Evolutionary conservation across 176 grass and related monocot species (phyloP).

Genomic region (Zea mays): DNA sequence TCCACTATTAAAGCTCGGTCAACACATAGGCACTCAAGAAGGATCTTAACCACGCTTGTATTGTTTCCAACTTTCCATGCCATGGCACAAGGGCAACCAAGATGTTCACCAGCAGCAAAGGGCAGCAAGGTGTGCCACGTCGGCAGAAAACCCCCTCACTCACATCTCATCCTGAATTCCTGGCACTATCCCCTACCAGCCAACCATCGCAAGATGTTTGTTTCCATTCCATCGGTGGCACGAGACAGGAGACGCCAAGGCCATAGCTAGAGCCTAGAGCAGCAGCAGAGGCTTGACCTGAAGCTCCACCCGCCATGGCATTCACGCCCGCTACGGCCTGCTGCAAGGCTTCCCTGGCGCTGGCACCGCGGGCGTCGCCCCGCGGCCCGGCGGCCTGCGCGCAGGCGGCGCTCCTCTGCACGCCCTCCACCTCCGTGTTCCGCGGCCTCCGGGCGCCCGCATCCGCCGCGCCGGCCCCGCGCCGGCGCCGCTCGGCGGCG

Average conservation of each 20-base stretch:
- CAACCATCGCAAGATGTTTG: constrained; percentile 33
- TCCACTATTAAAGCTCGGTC: no score
- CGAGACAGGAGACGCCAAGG: neutral
- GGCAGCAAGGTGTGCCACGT: constrained; percentile 46
- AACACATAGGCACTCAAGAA: no score
- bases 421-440: constrained; percentile 39
- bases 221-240: neutral
- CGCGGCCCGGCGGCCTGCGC: neutral
- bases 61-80: neutral
- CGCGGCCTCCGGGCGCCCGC: constrained; percentile 12
- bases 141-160: neutral
- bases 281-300: neutral
- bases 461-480: neutral
- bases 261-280: neutral
- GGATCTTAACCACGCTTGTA: no score
- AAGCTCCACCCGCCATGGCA: constrained; percentile 40
- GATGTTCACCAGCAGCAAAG: neutral
- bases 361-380: neutral
- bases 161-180: constrained; percentile 45
- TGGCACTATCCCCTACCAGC: constrained; percentile 10
- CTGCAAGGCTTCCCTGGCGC: constrained; percentile 25
- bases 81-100: neutral
- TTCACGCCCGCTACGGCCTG: constrained; percentile 41
- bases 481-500: constrained; percentile 23
- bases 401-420: constrained; percentile 39